A percentile compares a stretch with the other conserved stretches of the same genome.
Evolutionary conservation across 768 basidiomycete genomes (phyloP).

Genomic region (Royoungia palumana): DNA sequence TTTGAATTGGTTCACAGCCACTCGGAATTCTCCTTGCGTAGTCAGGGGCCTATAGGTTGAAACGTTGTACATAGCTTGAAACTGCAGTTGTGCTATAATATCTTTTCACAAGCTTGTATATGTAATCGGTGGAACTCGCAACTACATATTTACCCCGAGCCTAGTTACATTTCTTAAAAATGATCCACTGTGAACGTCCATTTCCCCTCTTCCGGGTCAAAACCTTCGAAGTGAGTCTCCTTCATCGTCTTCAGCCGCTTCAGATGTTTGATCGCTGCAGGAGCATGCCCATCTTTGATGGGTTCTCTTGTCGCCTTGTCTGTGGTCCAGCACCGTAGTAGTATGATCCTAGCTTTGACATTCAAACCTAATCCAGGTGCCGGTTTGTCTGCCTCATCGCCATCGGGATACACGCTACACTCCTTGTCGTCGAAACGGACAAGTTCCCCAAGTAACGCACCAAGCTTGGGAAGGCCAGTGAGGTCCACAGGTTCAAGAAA

Average conservation of each 20-base stretch:
- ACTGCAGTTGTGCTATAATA: no score
- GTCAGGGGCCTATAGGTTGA: no score
- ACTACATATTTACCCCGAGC: no score
- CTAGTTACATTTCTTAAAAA: conserved; percentile 51
- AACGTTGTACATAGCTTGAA: no score
- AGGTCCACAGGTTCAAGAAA: conserved; percentile 83
- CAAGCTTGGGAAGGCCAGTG: conserved; percentile 75
- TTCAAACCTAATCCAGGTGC: conserved; percentile 84
- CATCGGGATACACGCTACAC: conserved; percentile 91
- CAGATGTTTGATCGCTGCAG: conserved; percentile 65
- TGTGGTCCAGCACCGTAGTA: conserved; percentile 81
- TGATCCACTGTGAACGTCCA: conserved; percentile 96
- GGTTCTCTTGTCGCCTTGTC: conserved; percentile 91
- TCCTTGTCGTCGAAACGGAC: conserved; percentile 90
- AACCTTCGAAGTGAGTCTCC: conserved; percentile 80
- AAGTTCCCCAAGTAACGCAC: conserved; percentile 80
- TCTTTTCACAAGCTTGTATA: no score
- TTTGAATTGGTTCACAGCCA: no score
- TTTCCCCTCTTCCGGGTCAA: conserved; percentile 74
- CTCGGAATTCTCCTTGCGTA: no score
- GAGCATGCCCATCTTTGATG: conserved; percentile 76
- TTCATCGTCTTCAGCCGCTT: conserved; percentile 82
- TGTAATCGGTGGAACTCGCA: no score
- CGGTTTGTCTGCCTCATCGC: conserved; percentile 81
- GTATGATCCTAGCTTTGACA: conserved; percentile 72